Conservation (phyloP, 352 stramenopile genomes). For the Globisporangium yorkense region DNA sequence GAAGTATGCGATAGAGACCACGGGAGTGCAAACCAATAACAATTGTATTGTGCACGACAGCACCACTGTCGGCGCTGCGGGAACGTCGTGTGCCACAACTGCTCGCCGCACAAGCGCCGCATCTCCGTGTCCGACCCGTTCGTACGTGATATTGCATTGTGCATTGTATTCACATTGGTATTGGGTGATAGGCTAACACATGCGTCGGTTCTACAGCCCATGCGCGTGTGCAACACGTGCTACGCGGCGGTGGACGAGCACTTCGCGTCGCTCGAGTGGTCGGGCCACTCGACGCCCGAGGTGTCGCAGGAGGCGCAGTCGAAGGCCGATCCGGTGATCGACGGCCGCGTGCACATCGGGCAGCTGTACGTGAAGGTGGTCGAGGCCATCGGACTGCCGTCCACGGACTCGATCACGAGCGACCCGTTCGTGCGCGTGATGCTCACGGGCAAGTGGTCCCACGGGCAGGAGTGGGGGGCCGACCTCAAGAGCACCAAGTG, state of each 20-base stretch:
- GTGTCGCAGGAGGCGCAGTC: slow-evolving; percentile 38
- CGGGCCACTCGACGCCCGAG: slow-evolving; percentile 62
- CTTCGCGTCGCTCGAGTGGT: slow-evolving; percentile 82
- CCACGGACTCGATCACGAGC: slow-evolving; percentile 85
- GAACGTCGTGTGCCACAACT: slow-evolving; percentile 85
- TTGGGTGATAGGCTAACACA: too few relatives aligned
- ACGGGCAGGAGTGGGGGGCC: slow-evolving; percentile 78
- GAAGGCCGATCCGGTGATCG: slow-evolving; percentile 72
- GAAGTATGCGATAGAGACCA: too few relatives aligned
- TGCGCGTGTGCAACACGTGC: slow-evolving; percentile 85
- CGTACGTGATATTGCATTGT: slow-evolving; percentile 26
- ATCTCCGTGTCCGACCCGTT: slow-evolving; percentile 80
- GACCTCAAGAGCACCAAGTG: slow-evolving; percentile 78
- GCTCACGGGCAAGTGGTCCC: slow-evolving; percentile 81
- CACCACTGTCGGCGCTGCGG: slow-evolving; percentile 80
- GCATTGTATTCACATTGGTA: too few relatives aligned
- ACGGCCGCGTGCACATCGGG: slow-evolving; percentile 77
- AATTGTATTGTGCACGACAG: slow-evolving; percentile 15
- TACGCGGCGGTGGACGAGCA: slow-evolving; percentile 82
- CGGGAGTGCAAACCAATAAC: too few relatives aligned
- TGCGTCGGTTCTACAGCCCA: slow-evolving; percentile 30
- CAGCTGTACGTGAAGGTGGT: slow-evolving; percentile 86
- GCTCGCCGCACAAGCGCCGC: slow-evolving; percentile 78
- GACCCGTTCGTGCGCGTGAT: slow-evolving; percentile 83
- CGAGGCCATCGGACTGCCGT: slow-evolving; percentile 77